Evolutionary conservation across 306 rosid species (phyloP).

Genomic region (Prunus mume): DNA sequence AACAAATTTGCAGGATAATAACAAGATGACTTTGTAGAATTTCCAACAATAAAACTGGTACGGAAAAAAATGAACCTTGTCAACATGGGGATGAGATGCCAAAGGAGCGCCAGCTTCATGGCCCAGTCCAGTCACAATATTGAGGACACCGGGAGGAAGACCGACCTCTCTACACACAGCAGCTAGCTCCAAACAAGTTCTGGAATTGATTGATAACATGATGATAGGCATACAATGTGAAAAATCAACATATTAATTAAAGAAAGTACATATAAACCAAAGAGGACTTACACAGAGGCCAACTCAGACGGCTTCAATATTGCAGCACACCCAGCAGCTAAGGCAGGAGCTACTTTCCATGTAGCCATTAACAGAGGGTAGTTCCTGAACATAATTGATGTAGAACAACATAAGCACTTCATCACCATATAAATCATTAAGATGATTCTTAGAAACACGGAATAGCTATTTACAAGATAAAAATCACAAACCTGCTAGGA

Average conservation of each 20-base stretch:
- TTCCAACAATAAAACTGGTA: constrained; percentile 10
- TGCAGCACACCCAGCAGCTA: constrained; percentile 99
- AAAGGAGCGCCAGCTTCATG: constrained; percentile 97
- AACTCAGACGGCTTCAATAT: constrained; percentile 92
- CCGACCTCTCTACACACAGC: constrained; percentile 75
- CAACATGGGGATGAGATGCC: constrained; percentile 87
- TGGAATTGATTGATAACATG: constrained; percentile 25
- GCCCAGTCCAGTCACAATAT: constrained; percentile 86
- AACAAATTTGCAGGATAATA: neutral
- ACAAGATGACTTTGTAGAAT: constrained; percentile 7
- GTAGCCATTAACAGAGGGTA: constrained; percentile 88
- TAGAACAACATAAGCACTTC: constrained; percentile 1
- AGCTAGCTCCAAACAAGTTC: constrained; percentile 89
- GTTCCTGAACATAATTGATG: constrained; percentile 54
- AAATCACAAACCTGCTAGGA: neutral
- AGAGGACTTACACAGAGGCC: constrained; percentile 75
- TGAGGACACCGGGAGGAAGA: constrained; percentile 80
- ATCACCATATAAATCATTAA: neutral
- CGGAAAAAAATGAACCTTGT: constrained; percentile 55
- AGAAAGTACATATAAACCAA: constrained; percentile 23
- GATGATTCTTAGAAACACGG: neutral
- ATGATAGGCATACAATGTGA: constrained; percentile 13
- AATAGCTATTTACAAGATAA: neutral
- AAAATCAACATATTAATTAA: constrained; percentile 5
- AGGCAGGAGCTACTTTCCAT: constrained; percentile 99